Evolutionary conservation across 345 rosid genomes (phyloP).

Genomic region (Populus euphratica): DNA sequence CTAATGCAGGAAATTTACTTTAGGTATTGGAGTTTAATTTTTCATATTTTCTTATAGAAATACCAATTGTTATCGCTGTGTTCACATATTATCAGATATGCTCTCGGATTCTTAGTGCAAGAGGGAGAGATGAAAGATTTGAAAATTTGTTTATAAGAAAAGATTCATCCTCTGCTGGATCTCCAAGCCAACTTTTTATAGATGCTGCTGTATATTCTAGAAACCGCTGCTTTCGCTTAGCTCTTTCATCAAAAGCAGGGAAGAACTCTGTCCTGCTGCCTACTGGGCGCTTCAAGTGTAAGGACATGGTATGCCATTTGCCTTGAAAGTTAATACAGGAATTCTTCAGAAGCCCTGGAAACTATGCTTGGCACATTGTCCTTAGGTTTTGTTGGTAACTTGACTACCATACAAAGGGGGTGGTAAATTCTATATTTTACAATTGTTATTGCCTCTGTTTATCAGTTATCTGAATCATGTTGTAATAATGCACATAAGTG

Average conservation of each 20-base stretch:
- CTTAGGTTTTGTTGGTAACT: too few species aligned
- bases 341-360: too few species aligned
- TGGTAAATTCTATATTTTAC: not conserved
- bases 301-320: constrained; percentile 61
- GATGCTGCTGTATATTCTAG: constrained; percentile 92
- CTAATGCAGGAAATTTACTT: constrained; percentile 3
- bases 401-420: too few species aligned
- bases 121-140: constrained; percentile 50
- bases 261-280: constrained; percentile 80
- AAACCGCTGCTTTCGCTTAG: constrained; percentile 93
- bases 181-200: constrained; percentile 57
- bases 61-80: constrained; percentile 11
- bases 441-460: not conserved
- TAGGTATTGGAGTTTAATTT: not conserved
- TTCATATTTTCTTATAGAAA: not conserved
- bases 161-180: constrained; percentile 49
- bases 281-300: constrained; percentile 73
- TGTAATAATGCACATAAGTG: not conserved
- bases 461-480: not conserved
- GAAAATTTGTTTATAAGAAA: constrained; percentile 58
- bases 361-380: too few species aligned
- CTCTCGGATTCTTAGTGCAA: constrained; percentile 51
- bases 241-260: constrained; percentile 91
- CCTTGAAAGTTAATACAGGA: not conserved
- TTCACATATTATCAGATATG: constrained; percentile 54